Conservation (phyloP, 148 eudicot genomes). For the Fallopia convolvulus region DNA sequence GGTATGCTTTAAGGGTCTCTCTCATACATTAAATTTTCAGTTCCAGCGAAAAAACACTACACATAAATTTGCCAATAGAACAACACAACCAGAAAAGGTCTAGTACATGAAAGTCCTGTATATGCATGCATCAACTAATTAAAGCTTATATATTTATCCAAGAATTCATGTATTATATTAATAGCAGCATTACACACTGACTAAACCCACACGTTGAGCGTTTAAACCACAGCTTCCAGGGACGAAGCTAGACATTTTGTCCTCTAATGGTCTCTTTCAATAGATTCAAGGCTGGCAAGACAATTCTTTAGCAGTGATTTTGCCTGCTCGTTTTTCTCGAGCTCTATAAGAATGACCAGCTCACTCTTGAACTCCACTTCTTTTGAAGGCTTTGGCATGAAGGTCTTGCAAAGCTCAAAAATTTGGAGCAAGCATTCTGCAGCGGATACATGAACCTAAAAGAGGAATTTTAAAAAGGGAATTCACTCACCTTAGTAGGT, state of each 20-base stretch:
- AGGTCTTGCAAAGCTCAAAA: slow-evolving; percentile 29
- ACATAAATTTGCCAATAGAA: no score
- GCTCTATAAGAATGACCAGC: slow-evolving; percentile 40
- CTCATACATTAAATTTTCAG: no score
- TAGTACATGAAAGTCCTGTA: no score
- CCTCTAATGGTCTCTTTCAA: slow-evolving; percentile 15
- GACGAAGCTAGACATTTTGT: background rate
- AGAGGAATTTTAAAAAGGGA: background rate
- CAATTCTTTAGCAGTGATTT: slow-evolving; percentile 64
- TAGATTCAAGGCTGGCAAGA: slow-evolving; percentile 39
- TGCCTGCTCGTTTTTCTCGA: slow-evolving; percentile 77
- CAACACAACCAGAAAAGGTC: no score
- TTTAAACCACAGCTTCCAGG: background rate
- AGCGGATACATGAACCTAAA: slow-evolving; percentile 68
- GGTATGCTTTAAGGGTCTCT: no score
- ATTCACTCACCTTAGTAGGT: background rate
- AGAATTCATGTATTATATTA: no score
- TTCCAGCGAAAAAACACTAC: no score
- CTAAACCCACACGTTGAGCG: no score
- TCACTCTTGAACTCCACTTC: slow-evolving; percentile 44
- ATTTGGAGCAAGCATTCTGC: slow-evolving; percentile 73
- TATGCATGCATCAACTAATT: no score
- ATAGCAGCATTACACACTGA: no score
- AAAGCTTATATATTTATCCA: no score
- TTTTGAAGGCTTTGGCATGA: slow-evolving; percentile 24